Evolutionary conservation across 2,329 filamentous ascomycete species (phyloP).

Genomic region (Aaosphaeria pasadenensis): DNA sequence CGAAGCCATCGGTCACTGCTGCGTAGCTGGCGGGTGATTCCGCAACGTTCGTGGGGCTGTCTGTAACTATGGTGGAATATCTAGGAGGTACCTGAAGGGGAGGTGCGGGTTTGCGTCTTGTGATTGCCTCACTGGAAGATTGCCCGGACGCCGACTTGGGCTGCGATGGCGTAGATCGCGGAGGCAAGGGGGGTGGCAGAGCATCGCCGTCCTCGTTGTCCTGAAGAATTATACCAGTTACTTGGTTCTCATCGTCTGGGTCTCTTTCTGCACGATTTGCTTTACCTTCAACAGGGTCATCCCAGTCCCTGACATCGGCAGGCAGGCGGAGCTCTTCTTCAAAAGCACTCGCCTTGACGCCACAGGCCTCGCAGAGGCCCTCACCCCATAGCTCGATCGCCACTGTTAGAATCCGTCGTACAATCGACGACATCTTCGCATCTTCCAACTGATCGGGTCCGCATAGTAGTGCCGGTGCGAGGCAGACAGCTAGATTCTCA

Average conservation of each 20-base stretch:
- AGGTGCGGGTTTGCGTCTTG: conserved; percentile 44
- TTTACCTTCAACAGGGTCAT: conserved; percentile 44
- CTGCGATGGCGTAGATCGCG: conserved; percentile 20
- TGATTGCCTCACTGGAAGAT: conserved; percentile 23
- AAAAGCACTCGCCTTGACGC: conserved; percentile 37
- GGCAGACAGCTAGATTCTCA: conserved; percentile 53
- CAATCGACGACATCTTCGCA: conserved; percentile 51
- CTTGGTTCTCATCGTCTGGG: conserved; percentile 34
- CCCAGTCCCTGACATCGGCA: conserved; percentile 42
- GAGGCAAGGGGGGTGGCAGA: conserved; percentile 37
- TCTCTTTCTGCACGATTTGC: conserved; percentile 15
- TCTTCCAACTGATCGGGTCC: conserved; percentile 55
- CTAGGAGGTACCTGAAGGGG: conserved; percentile 40
- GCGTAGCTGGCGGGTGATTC: conserved; percentile 40
- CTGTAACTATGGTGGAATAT: conserved; percentile 44
- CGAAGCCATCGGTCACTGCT: conserved; percentile 40
- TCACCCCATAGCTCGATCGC: conserved; percentile 47
- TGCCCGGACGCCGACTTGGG: conserved; percentile 14
- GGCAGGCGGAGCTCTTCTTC: conserved; percentile 40
- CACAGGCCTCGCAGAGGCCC: conserved; percentile 42
- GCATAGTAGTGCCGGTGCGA: conserved; percentile 51
- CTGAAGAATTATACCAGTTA: conserved; percentile 41
- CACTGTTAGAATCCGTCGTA: conserved; percentile 49
- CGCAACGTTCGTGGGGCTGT: conserved; percentile 30
- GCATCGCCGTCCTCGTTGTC: conserved; percentile 36